Base-by-base conservation (phyloP, 2,329 filamentous ascomycete species). In the Parascedosporium putredinis region DNA sequence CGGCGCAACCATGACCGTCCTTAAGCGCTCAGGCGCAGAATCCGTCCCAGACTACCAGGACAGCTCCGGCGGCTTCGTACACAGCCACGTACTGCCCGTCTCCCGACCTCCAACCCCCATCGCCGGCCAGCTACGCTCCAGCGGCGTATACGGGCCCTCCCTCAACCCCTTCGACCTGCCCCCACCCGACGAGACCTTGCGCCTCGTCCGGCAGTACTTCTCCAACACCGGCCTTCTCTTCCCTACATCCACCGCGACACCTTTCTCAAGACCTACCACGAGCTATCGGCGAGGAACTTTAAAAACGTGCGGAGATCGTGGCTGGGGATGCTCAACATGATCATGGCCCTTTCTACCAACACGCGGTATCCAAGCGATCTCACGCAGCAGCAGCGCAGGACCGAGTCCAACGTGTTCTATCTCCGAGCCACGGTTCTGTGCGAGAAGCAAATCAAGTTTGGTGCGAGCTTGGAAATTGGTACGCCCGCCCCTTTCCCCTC, bases 241-340 rank as follows among this genome's bases (percentile, higher is more conserved):
- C 61, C 62, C 0, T 63, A 58, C 3, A 52, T 64, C 0, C 57
- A 64, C n/a, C 56, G 60, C 20, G 51, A 53, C 6, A 56, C 49
- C 2, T 64, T 64, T 47, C 50, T 58, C 8, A 55, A 58, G 1
- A 54, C 55, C 0, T 64, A 62, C 23, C n/a, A 52, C 1, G 44
- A 40, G n/a, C 33, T 48, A n/a, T 31, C 46, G 3, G 18, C 46
- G 9, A 33, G 14, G 12, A 40, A 48, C 7, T 18, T 48, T 34
- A 62, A 56, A 0, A 63, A 59, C 3, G 65, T 69, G 0, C 62
- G 71, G 1, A 64, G 67, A n/a, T 69, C 72, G 0, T 77, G 73
- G 74, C 63, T 76, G 0, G 71, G 70, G 0, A 54, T 75, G 2
- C 55, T 77, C 0, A 76, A 76, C 46, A 70, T 75, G 50, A 64